Evolutionary conservation across 2,329 filamentous ascomycete genomes (phyloP), one percentile per base, ranked within the genome.

Genomic region (Cyphellophora europaea): DNA sequence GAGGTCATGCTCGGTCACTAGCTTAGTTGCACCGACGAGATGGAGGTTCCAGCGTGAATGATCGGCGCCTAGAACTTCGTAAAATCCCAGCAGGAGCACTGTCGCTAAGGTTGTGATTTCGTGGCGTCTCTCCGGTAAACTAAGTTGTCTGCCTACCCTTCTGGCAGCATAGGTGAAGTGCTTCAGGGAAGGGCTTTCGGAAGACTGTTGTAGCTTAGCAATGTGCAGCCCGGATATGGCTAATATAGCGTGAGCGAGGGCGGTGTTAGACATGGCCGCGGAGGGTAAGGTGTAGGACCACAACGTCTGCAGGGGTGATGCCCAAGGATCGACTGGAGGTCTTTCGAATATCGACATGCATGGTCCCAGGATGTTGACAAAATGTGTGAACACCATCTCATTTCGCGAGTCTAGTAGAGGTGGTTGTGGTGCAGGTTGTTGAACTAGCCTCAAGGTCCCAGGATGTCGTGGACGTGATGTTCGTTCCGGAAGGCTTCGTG

Each of bases 31-130:
- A 10, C 91, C 91, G 31, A 84, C 76, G 23, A 96, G 66, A 59
- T 96, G 91, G 42, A 83, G 89, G 51, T 84, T 91, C 91, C 91
- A 98, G 56, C 94, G 94, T 36, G 82, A 78, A 50, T 96, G 89
- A 47, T 98, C 89, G 14, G 87, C 89, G 21, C 82, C 82, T 79
- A 89, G 91, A 12, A 95, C 84, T 56, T 96, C 91, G 51, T 93
- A 96, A 55, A 87, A 96, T 0, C 79, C 85, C 5, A 98, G 69
- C 5, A 96, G 65, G 21, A 95, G 66, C 0, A 85, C 87, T 2
- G 88, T 87, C 5, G 88, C 89, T n/a, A 96, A 65, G 0, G 87
- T 95, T 2, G 84, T 77, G 6, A 85, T 74, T 37, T 86, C 77
- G 6, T 79, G 77, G 35, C 87, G 76, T 49, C 78, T 77, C 30